Base-by-base conservation (phyloP, 2,329 filamentous ascomycete species). In the Hypoxylon sp. region DNA sequence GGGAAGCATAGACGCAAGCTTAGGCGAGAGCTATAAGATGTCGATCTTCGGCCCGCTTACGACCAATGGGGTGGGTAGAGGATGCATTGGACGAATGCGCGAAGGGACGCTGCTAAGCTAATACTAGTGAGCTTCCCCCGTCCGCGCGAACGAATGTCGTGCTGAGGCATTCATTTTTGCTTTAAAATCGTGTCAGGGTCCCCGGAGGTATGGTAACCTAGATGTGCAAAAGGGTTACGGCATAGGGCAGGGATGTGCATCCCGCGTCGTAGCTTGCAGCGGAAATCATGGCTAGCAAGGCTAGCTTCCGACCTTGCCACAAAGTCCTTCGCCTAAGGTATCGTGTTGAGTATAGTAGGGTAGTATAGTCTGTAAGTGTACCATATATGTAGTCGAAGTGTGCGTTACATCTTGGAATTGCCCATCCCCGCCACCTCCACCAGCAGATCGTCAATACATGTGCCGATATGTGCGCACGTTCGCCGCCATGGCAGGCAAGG, bases 181-280 rank as follows among this genome's bases (percentile, higher is more conserved):
- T 64, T 67, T 67, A 62, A 59, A 62, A 51, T 47, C 19, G 63
- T 64, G 50, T 61, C 61, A 69, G 54, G 16, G 32, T 14, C 43
- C 46, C 47, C 21, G 45, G 43, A 19, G 60, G 56, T 50, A 60
- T 59, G 50, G 63, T 67, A 57, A 53, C 52, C 32, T 60, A 2
- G 25, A 54, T 47, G 57, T 16, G 23, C 32, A 25, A 52, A 32
- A 30, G 61, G n/a, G 41, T 69, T 60, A 67, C 67, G 61, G 60
- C 41, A 67, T 69, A 25, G 11, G 55, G 67, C 48, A 69, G 37
- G 55, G 67, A 69, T 69, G 8, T 41, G 64, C 67, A 65, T 65
- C 57, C 57, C 43, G 51, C 43, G 41, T 63, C 60, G 43, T 48
- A 52, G 39, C 41, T 51, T 11, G 37, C 37, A 19, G 2, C n/a